Evolutionary conservation across 176 grass and related monocot genomes (phyloP).

Genomic region (Microstegium vimineum): DNA sequence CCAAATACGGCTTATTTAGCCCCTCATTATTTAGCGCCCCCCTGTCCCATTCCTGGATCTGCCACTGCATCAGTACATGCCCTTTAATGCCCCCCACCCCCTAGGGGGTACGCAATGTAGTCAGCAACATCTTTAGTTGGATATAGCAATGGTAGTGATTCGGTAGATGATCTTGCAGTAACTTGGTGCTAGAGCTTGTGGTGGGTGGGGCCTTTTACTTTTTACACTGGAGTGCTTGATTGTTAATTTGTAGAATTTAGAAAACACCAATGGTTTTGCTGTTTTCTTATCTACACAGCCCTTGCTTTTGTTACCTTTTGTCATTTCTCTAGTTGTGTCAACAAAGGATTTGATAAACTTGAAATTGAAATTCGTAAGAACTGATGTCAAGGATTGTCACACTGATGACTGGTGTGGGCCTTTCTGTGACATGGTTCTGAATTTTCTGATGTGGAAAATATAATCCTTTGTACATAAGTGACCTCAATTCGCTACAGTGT

Average conservation of each 20-base stretch:
- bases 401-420: neutral
- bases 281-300: neutral
- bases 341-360: neutral
- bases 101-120: neutral
- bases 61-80: neutral
- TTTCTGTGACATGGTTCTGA: neutral
- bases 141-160: neutral
- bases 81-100: neutral
- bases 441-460: neutral
- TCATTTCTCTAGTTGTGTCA: neutral
- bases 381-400: neutral
- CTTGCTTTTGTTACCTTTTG: neutral
- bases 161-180: neutral
- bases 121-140: neutral
- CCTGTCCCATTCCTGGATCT: neutral
- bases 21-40: too few species aligned
- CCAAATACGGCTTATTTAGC: too few species aligned
- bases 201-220: neutral
- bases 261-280: neutral
- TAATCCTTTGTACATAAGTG: neutral
- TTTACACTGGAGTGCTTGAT: neutral
- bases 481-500: neutral
- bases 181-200: neutral
- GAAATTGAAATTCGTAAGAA: neutral
- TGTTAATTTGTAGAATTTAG: neutral